Percentiles rank a stretch among this genome's conserved stretches.
These are phyloP conservation scores for Imleria badia DNA, from an alignment of 768 basidiomycete species.

Conservation along the genomic window DNA sequence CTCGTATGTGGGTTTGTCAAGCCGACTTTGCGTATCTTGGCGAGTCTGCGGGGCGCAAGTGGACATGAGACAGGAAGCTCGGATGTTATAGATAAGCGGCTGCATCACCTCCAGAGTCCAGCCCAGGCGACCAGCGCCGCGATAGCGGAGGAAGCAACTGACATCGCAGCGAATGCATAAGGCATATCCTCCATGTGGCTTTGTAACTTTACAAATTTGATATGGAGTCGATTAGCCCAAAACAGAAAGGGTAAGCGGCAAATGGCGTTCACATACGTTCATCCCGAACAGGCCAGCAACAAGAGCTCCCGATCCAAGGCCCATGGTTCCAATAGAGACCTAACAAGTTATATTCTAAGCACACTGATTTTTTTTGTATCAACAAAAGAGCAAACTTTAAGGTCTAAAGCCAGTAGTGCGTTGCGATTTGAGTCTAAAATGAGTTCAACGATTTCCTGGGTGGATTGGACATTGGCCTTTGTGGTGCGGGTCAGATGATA, in stretches of 20 bases:
- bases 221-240: constrained; percentile 21
- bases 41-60: constrained; percentile 32
- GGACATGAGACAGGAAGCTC: constrained; percentile 3
- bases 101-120: constrained; percentile 60
- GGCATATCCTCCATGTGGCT: constrained; percentile 72
- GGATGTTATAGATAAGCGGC: constrained; percentile 13
- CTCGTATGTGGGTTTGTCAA: constrained; percentile 32
- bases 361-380: neutral
- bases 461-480: constrained; percentile 88
- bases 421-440: constrained; percentile 97
- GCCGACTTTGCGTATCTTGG: constrained; percentile 47
- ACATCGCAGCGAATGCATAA: constrained; percentile 72
- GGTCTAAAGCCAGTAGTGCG: constrained; percentile 83
- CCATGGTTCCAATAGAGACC: constrained; percentile 95
- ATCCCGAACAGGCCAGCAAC: constrained; percentile 93
- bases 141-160: constrained; percentile 54
- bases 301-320: constrained; percentile 86
- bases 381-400: constrained; percentile 56
- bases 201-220: constrained; percentile 52
- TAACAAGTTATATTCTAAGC: constrained; percentile 27
- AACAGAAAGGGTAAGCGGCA: constrained; percentile 17
- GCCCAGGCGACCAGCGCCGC: constrained; percentile 61
- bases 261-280: constrained; percentile 67
- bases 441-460: constrained; percentile 96
- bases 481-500: neutral